A percentile compares a stretch with the other conserved stretches of the same genome.
These are phyloP conservation scores for Forsythia viridissima DNA, from an alignment of 257 asterid species.

Conservation along the genomic window DNA sequence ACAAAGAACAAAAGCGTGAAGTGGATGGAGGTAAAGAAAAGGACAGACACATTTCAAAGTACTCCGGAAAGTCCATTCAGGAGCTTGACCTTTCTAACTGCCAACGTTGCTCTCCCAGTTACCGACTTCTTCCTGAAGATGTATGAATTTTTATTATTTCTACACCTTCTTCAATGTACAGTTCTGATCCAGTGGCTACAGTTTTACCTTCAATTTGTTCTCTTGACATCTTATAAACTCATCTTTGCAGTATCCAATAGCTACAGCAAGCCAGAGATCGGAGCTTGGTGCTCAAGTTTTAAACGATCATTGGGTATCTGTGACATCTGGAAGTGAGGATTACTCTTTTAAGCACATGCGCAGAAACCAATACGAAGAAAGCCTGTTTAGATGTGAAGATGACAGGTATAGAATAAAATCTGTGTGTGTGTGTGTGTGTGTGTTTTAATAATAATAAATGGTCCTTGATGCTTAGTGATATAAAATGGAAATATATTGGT, in stretches of 20 bases:
- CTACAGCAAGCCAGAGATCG: conserved; percentile 86
- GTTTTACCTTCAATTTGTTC: conserved; percentile 8
- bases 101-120: conserved; percentile 86
- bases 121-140: conserved; percentile 99
- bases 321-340: conserved; percentile 99
- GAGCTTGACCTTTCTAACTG: conserved; percentile 94
- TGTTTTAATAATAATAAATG: background rate
- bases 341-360: conserved; percentile 98
- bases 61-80: conserved; percentile 93
- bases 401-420: conserved; percentile 57
- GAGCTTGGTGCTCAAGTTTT: conserved; percentile 89
- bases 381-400: conserved; percentile 97
- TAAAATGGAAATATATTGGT: conserved; percentile 6
- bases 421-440: background rate
- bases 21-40: conserved; percentile 79
- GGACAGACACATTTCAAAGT: conserved; percentile 70
- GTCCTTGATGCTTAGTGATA: background rate
- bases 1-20: conserved; percentile 79
- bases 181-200: background rate
- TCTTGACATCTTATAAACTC: background rate
- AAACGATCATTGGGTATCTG: conserved; percentile 96
- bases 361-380: conserved; percentile 95
- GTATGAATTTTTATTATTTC: conserved; percentile 40
- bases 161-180: background rate
- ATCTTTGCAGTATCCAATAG: conserved; percentile 77